Percentiles rank a stretch among this genome's conserved stretches.
These are phyloP conservation scores for Trichophyton simii DNA, from an alignment of 2,329 filamentous ascomycete species.

Conservation along the genomic window DNA sequence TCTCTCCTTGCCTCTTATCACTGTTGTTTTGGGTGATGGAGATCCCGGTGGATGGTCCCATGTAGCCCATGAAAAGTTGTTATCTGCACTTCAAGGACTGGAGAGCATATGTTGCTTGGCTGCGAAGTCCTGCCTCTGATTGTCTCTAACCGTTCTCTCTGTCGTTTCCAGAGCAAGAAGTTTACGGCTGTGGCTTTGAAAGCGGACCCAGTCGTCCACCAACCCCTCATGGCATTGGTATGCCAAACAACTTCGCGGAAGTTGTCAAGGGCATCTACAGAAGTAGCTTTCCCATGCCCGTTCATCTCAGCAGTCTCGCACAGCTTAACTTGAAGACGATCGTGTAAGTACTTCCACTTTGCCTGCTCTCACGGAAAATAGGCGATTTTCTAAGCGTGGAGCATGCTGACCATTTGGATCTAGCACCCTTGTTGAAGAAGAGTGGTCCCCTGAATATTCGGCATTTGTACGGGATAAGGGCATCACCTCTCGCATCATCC, in stretches of 20 bases:
- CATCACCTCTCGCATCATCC: slow-evolving; percentile 62
- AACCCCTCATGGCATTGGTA: slow-evolving; percentile 21
- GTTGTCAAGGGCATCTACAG: slow-evolving; percentile 66
- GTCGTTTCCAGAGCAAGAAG: slow-evolving; percentile 7
- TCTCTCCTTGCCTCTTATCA: background rate
- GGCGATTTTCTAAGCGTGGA: background rate
- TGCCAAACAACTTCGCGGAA: slow-evolving; percentile 63
- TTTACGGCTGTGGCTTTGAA: slow-evolving; percentile 10
- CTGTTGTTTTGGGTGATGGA: background rate
- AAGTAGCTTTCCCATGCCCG: slow-evolving; percentile 62
- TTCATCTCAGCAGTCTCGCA: slow-evolving; percentile 59
- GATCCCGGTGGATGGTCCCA: background rate
- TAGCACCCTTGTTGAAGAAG: slow-evolving; percentile 53
- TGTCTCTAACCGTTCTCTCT: background rate
- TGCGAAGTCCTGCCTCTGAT: slow-evolving; percentile 4
- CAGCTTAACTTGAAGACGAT: slow-evolving; percentile 63
- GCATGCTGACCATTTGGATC: slow-evolving; percentile 4
- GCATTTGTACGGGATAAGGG: slow-evolving; percentile 52
- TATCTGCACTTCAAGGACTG: background rate
- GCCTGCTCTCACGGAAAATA: background rate
- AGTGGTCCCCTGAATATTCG: slow-evolving; percentile 38
- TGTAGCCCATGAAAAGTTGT: background rate
- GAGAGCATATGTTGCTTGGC: slow-evolving; percentile 1
- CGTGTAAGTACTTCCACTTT: slow-evolving; percentile 43
- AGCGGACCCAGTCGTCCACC: slow-evolving; percentile 19